Evolutionary conservation across 345 rosid genomes (phyloP).

Genomic region (Barbarea vulgaris): DNA sequence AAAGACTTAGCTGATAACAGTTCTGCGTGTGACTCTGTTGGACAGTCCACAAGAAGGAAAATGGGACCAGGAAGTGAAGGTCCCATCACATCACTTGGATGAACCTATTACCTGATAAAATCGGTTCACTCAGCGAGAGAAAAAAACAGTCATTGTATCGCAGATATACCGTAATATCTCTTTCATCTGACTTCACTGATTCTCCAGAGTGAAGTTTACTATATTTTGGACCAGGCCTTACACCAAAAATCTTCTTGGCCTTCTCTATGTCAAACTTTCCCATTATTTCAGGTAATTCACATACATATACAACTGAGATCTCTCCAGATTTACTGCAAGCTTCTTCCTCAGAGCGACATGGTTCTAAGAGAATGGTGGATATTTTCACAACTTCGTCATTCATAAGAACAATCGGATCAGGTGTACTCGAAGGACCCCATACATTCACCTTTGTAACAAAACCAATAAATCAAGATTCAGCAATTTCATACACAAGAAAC

Average conservation of each 20-base stretch:
- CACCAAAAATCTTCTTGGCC: constrained; percentile 71
- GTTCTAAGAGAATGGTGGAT: constrained; percentile 67
- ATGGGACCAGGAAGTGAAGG: constrained; percentile 91
- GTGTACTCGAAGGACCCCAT: constrained; percentile 82
- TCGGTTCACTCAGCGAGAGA: neutral
- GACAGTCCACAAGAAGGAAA: constrained; percentile 83
- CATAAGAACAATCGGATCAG: constrained; percentile 65
- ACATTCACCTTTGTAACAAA: constrained; percentile 67
- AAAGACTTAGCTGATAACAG: constrained; percentile 56
- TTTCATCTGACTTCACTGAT: constrained; percentile 75
- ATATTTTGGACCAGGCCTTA: constrained; percentile 82
- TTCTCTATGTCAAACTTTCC: constrained; percentile 83
- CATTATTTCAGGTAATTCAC: constrained; percentile 82
- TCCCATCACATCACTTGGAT: constrained; percentile 95
- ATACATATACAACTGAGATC: constrained; percentile 78
- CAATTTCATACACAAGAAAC: neutral
- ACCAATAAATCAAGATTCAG: constrained; percentile 15
- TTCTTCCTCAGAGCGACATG: constrained; percentile 41
- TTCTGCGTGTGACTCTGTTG: constrained; percentile 67
- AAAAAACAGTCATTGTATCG: neutral
- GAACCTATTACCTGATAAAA: constrained; percentile 46
- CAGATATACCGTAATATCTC: constrained; percentile 59
- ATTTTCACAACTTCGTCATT: constrained; percentile 83
- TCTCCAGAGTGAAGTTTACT: constrained; percentile 77
- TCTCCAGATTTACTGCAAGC: constrained; percentile 64